Base-by-base conservation (phyloP, 2,329 filamentous ascomycete genomes). In the Rutstroemia sp. region DNA sequence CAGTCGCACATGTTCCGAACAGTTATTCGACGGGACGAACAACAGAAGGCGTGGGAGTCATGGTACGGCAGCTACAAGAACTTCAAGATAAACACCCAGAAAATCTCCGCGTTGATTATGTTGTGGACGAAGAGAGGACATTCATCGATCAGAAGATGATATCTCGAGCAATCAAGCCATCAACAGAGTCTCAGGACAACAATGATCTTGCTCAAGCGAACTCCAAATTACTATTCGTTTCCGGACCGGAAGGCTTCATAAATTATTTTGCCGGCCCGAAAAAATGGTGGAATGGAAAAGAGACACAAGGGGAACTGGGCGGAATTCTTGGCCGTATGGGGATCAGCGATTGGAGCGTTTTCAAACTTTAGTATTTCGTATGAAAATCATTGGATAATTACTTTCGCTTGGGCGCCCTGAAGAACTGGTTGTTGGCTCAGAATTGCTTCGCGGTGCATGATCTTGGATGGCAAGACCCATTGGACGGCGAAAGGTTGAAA, bases 121-220 rank as follows among this genome's bases (percentile, higher is more conserved):
- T 87, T 62, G 82, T 96, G 8, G 92, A 96, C 64, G 87, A 92
- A 49, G 89, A 97, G 65, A 77, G 80, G 42, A 81, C 76, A 0
- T 82, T 81, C 48, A 87, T 96, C 60, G 71, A 73, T n/a, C 72
- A 77, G 12, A 67, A 71, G 3, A 74, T 77, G 19, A 72, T 92
- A 10, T 66, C 65, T 16, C 63, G 65, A 79, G 25, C 46, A 2
- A 51, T 8, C 5, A 7, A 51, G 5, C 3, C 46, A 8, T 5
- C 4, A 25, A 17, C 19, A 21, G 17, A 21, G 2, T 14, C 9
- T 14, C 9, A 16, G n/a, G 14, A 10, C 25, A 19, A 19, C 19
- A 2, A 19, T 34, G 9, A 9, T 34, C 30, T 9, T 34, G 9
- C 30, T 34, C 3, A 42, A 4, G 14, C 9, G n/a, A 6, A 25